phyloP scores from a whole-genome alignment of 352 stramenopile species.

The Globisporangium barbulae region DNA sequence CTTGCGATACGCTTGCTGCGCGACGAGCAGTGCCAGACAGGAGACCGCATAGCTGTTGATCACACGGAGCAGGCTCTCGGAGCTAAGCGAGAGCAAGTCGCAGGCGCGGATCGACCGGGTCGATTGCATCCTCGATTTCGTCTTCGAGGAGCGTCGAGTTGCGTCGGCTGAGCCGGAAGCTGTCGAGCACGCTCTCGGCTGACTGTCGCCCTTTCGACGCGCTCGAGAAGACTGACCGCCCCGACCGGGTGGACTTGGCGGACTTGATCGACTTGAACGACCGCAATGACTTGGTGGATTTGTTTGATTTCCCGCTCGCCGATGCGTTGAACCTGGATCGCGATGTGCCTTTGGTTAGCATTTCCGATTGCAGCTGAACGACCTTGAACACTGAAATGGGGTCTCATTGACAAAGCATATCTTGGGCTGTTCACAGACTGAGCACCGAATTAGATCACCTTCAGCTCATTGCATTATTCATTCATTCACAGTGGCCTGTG shows the following conservation, averaged over 20 bases:
- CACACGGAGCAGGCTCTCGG: conserved; percentile 12
- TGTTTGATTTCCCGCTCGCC: neutral
- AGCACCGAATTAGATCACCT: neutral
- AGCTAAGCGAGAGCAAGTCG: conserved; percentile 18
- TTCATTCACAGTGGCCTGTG: neutral
- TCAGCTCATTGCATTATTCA: neutral
- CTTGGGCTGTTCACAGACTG: neutral
- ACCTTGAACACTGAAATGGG: neutral
- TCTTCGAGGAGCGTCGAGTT: conserved; percentile 14
- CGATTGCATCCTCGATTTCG: conserved; percentile 25
- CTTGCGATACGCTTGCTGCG: conserved; percentile 7
- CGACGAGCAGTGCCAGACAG: neutral
- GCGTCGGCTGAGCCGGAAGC: conserved; percentile 8
- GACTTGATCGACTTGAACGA: conserved; percentile 1
- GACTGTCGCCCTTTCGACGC: conserved; percentile 6
- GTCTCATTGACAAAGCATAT: neutral
- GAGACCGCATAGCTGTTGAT: conserved; percentile 6
- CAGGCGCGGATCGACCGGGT: conserved; percentile 26
- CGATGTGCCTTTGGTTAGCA: neutral
- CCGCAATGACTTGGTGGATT: conserved; percentile 1
- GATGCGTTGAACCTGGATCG: neutral
- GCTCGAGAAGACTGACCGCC: neutral
- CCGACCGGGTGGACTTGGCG: neutral
- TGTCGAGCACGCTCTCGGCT: conserved; percentile 11
- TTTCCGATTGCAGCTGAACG: neutral